Evolutionary conservation across 2,329 filamentous ascomycete genomes (phyloP), one percentile per base, ranked within the genome.

Genomic region (Scedosporium dehoogii): DNA sequence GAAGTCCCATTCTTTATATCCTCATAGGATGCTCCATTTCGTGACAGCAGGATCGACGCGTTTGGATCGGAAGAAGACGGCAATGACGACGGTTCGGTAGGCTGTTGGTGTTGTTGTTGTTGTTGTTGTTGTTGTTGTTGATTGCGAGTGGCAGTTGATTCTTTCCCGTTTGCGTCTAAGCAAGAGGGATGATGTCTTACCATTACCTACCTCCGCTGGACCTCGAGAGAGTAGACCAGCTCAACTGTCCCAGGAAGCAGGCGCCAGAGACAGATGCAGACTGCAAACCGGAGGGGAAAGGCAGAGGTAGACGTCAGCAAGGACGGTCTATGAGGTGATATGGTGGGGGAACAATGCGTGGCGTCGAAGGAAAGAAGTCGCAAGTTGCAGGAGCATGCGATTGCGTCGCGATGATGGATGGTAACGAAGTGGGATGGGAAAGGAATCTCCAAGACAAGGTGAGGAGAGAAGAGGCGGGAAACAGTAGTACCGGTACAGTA

Each of bases 1-100:
- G 48, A 41, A 33, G 12, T 56, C 29, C 60, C 60, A 62, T 62
- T 44, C 46, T 55, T 62, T 42, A 62, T 41, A 62, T 51, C 21
- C 48, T 14, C 33, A 9, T 14, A 48, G 21, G 23, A 18, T 27
- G 14, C 38, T 42, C 60, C 60, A 62, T 62, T 42, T 25, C 57
- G 18, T 16, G 16, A 14, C 29, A 16, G 29, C 12, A 44, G 29
- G 38, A n/a, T 44, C 18, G 57, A 44, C 16, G 57, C 14, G 14
- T 23, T 59, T 25, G 29, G 57, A 44, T 62, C 60, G 60, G 60
- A 25, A 57, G 38, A 29, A 18, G 21, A 25, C 16, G 38, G n/a
- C 60, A 18, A 18, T 9, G 59, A n/a, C 33, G 58, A 33, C 29
- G 58, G 59, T 33, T 60, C 23, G 59, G 29, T 16, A 29, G 59